Percentiles rank a stretch among this genome's conserved stretches.
Conservation (phyloP, 768 basidiomycete genomes). For the Xanthoconium stramineum region DNA sequence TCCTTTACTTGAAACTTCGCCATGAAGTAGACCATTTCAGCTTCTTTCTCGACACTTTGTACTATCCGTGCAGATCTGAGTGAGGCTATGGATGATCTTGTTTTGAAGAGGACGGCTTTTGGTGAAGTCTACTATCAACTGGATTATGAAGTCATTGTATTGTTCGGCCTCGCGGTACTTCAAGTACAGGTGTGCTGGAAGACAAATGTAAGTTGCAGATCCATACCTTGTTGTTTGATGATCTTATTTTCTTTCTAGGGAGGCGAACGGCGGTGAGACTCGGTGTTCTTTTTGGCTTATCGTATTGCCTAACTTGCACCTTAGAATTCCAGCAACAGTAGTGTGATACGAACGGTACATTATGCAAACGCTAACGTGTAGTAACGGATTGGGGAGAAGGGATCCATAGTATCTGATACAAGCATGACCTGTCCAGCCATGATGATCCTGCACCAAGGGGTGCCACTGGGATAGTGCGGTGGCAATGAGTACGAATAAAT, state of each 20-base stretch:
- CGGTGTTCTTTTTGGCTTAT: not conserved
- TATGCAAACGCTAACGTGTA: not conserved
- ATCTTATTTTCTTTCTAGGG: not conserved
- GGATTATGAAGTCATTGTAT: not conserved
- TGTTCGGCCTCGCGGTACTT: not conserved
- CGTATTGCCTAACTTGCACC: not conserved
- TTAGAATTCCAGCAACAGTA: not conserved
- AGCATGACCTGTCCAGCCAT: too few relatives aligned
- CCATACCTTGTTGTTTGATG: not conserved
- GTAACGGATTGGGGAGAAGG: too few relatives aligned
- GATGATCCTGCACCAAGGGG: too few relatives aligned
- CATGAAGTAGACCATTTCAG: not conserved
- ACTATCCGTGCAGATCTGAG: not conserved
- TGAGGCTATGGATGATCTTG: too few relatives aligned
- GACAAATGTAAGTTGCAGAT: not conserved
- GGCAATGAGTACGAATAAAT: too few relatives aligned
- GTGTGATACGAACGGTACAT: not conserved
- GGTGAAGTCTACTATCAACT: not conserved
- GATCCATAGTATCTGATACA: too few relatives aligned
- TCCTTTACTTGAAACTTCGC: not conserved
- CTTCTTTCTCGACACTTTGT: not conserved
- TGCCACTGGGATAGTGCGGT: too few relatives aligned
- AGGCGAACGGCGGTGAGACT: not conserved
- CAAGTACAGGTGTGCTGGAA: not conserved
- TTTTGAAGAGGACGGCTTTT: not conserved